These are phyloP conservation scores for Candida sanyaensis DNA, from an alignment of 1,139 yeast genomes.

Conservation along the genomic window DNA sequence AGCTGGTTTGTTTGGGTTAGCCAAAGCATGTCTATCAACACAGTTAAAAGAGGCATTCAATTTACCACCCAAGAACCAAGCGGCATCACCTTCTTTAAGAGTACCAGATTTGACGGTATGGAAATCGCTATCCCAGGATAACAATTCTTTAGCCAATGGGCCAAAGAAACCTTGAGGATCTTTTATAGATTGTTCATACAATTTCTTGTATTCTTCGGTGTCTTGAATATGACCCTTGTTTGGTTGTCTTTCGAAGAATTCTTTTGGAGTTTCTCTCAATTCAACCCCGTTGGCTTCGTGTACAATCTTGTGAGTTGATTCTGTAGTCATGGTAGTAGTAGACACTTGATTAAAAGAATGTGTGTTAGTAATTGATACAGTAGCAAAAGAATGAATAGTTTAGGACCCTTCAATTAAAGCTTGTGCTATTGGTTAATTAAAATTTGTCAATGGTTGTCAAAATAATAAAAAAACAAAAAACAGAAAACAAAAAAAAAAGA, in stretches of 20 bases:
- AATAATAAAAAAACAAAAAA: too few relatives aligned
- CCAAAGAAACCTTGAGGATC: constrained; percentile 88
- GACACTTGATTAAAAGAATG: constrained; percentile 3
- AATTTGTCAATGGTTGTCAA: too few relatives aligned
- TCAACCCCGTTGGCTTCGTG: constrained; percentile 78
- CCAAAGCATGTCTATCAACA: constrained; percentile 78
- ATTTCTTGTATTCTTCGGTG: constrained; percentile 68
- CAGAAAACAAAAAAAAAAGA: too few relatives aligned
- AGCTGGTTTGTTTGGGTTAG: constrained; percentile 71
- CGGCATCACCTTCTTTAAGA: constrained; percentile 61
- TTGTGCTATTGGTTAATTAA: too few relatives aligned
- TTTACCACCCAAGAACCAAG: constrained; percentile 80
- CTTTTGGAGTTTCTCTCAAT: constrained; percentile 69
- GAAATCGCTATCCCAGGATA: constrained; percentile 87
- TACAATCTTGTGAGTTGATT: constrained; percentile 49
- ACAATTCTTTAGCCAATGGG: constrained; percentile 72
- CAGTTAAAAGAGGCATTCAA: constrained; percentile 77
- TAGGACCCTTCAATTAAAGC: too few relatives aligned
- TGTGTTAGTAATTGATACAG: background rate
- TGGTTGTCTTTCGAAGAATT: constrained; percentile 76
- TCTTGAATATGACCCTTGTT: constrained; percentile 47
- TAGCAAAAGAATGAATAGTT: background rate
- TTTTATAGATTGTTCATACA: constrained; percentile 76
- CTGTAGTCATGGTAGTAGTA: constrained; percentile 19
- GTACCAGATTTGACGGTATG: constrained; percentile 72